Evolutionary conservation across 2,329 filamentous ascomycete species (phyloP), one percentile per base, ranked within the genome.

Genomic region (Celoporthe dispersa): DNA sequence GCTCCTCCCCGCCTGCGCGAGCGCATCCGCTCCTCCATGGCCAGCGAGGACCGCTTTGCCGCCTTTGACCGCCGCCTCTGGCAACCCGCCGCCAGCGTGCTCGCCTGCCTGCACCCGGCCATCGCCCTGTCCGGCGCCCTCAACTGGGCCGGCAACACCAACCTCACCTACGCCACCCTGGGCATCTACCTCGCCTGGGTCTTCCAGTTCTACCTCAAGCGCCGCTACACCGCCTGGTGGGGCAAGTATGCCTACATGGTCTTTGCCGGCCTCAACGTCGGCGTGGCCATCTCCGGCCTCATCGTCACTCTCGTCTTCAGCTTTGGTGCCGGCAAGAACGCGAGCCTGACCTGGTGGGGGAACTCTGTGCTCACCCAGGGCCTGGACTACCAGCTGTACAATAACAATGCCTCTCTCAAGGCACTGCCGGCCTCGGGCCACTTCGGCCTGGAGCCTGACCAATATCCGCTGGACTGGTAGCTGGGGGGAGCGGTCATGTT

Each of bases 21-120:
- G 0, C 75, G 87, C 37, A 73, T 85, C 12, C 85, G 84, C 2
- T 87, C 87, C 73, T 84, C 84, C 1, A 74, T 87, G 8, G 86
- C 85, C 16, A 76, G 84, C 2, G 64, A 80, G 4, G 16, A 11
- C 44, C 75, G 86, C 7, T 83, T 66, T 51, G 3, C 64, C 9
- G 19, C 33, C n/a, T 28, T 72, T 35, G 67, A 70, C 48, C 37
- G 53, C 7, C 25, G 39, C 63, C 31, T 64, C 28, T 68, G 67
- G 71, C 33, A 28, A n/a, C 51, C 48, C 63, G 66, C 57, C 59
- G 62, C 65, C 57, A 48, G 72, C 53, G 76, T 78, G 60, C 68
- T 83, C n/a, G 77, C 84, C 28, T 83, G 85, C 70, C 80, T 86
- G 33, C 84, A 86, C 74, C 82, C 83, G 1, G 82, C 85, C 3